These are phyloP conservation scores for Aspergillus coremiiformis DNA, from an alignment of 495 filamentous ascomycete species.

Conservation along the genomic window DNA sequence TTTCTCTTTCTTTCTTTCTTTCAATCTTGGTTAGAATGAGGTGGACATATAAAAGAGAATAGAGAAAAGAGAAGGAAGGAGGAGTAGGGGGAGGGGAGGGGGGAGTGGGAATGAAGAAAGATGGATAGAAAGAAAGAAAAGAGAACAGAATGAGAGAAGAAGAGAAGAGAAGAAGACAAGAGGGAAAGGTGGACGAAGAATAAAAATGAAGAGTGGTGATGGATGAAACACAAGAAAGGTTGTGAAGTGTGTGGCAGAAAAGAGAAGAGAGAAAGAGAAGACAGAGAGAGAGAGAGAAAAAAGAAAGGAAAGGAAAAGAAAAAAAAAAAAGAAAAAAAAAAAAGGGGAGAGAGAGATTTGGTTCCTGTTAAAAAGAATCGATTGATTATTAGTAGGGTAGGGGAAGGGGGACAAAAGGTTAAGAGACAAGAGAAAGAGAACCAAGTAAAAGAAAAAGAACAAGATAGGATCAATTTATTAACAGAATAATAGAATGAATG, in stretches of 20 bases:
- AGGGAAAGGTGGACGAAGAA: too few species aligned
- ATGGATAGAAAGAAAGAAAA: constrained; percentile 9
- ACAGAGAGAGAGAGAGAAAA: constrained; percentile 3
- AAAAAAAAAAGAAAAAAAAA: constrained; percentile 11
- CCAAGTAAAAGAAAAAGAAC: background rate
- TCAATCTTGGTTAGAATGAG: too few species aligned
- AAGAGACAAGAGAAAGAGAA: background rate
- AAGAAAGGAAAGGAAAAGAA: constrained; percentile 1
- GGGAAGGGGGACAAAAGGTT: constrained; percentile 5
- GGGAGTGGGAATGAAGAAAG: too few species aligned
- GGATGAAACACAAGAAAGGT: constrained; percentile 2
- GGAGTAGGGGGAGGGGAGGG: too few species aligned
- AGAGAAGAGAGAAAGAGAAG: too few species aligned
- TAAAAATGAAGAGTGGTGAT: constrained; percentile 12
- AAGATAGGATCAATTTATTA: background rate
- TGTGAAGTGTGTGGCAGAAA: too few species aligned
- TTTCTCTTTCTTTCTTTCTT: too few species aligned
- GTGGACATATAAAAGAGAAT: constrained; percentile 16
- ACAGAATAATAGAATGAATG: background rate
- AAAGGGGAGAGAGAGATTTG: constrained; percentile 2
- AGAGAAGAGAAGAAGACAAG: too few species aligned
- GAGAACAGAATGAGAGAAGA: too few species aligned
- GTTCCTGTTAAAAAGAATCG: constrained; percentile 3
- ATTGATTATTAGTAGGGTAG: constrained; percentile 11
- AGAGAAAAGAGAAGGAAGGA: too few species aligned